Base-by-base conservation (phyloP, 1,284 basidiomycete genomes). In the Exobasidium rhododendri region DNA sequence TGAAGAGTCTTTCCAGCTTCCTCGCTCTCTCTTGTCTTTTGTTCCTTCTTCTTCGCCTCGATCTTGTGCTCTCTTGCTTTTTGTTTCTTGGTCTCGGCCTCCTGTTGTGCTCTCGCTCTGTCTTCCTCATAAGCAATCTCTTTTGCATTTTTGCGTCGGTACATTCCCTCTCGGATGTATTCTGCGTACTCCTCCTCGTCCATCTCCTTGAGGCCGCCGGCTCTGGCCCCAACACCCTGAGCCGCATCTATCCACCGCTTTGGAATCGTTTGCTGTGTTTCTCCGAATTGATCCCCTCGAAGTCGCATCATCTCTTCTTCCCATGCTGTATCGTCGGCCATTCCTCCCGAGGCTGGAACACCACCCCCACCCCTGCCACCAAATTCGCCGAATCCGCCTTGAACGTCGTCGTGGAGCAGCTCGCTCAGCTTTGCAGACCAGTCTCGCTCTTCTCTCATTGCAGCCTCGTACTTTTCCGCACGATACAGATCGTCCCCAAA, bases 121-220 rank as follows among this genome's bases (percentile, higher is more conserved):
- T 20, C 51, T 26, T 56, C 24, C 31, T 56, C 51, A 13, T 44
- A 26, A 45, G 43, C 55, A 52, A 35, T 52, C n/a, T 52, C 44
- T 20, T 52, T 55, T 57, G 20, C 52, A n/a, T n/a, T 14, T 20
- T 40, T 55, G 20, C 29, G 44, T n/a, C 44, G 10, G 52, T 55
- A 40, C 10, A 40, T 40, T 6, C 52, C 52, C n/a, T n/a, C 52
- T 29, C 52, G 29, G 26, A 55, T 29, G 52, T 20, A 55, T 40
- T 55, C 52, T 20, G 52, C 52, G 35, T 55, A 55, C 52, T 55
- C 52, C 20, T 55, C 52, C 14, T 55, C 52, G 26, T 55, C 52
- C 52, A 55, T 55, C 52, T 32, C 26, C n/a, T 55, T n/a, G 29
- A 45, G 29, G 10, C 52, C 14, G 11, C 24, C 52, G n/a, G 13